A percentile compares a stretch with the other conserved stretches of the same genome.
Conservation (phyloP, 345 rosid species). For the Hibiscus tridactylites region DNA sequence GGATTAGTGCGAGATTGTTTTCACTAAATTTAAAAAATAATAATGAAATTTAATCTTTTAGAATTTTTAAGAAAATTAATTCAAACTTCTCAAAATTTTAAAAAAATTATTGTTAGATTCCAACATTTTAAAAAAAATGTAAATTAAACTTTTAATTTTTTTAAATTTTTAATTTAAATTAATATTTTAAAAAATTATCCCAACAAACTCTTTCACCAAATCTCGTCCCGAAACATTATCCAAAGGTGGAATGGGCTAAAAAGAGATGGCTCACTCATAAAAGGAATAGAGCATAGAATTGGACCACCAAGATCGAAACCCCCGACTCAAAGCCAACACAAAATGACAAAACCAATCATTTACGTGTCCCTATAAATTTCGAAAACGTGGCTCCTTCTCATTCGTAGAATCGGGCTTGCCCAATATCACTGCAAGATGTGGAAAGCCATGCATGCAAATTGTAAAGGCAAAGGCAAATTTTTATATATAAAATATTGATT, state of each 20-base stretch:
- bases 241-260: neutral
- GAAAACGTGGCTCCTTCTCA: neutral
- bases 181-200: too few species aligned
- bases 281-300: neutral
- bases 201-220: too few species aligned
- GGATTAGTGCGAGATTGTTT: too few species aligned
- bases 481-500: too few species aligned
- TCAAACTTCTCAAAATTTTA: too few species aligned
- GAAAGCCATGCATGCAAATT: neutral
- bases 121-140: too few species aligned
- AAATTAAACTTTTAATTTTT: too few species aligned
- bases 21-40: too few species aligned
- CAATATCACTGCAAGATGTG: neutral
- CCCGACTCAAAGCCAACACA: constrained; percentile 4
- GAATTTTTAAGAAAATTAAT: too few species aligned
- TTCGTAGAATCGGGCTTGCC: neutral
- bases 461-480: neutral
- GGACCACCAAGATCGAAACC: constrained; percentile 8
- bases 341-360: neutral
- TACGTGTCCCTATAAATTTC: neutral
- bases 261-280: neutral
- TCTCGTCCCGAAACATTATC: neutral
- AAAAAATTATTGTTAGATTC: too few species aligned
- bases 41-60: too few species aligned
- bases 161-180: too few species aligned